These are phyloP conservation scores for Haematococcus lacustris DNA, from an alignment of 139 green algal species.

Conservation along the genomic window DNA sequence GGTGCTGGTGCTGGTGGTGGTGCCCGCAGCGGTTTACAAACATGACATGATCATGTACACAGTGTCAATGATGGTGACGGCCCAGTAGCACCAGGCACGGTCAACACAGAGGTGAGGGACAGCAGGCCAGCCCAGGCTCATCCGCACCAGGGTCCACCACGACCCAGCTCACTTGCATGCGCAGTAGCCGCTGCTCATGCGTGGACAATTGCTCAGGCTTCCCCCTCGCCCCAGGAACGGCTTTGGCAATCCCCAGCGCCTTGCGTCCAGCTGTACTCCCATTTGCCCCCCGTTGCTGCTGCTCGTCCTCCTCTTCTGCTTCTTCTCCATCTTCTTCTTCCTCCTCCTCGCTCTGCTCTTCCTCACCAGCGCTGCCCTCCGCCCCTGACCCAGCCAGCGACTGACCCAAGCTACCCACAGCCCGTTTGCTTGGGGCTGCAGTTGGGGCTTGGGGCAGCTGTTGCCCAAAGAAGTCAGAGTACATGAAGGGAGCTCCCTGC, in stretches of 20 bases:
- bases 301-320: slow-evolving; percentile 15
- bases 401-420: not conserved
- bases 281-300: slow-evolving; percentile 2
- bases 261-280: not conserved
- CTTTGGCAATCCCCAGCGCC: not conserved
- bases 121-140: not conserved
- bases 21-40: not conserved
- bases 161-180: slow-evolving; percentile 39
- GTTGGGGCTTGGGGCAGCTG: not conserved
- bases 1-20: not conserved
- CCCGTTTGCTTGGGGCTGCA: not conserved
- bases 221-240: not conserved
- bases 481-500: slow-evolving; percentile 31
- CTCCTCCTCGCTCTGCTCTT: slow-evolving; percentile 14
- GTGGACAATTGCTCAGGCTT: slow-evolving; percentile 33
- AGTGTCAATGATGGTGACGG: not conserved
- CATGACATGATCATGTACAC: not conserved
- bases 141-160: not conserved
- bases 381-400: slow-evolving; percentile 8
- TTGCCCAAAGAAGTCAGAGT: slow-evolving; percentile 69
- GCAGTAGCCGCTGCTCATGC: slow-evolving; percentile 56
- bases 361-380: slow-evolving; percentile 6
- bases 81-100: not conserved
- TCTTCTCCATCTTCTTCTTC: slow-evolving; percentile 10
- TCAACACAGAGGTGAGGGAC: not conserved